Conservation (phyloP, 208 protist species). For the Phytomonas francai region DNA sequence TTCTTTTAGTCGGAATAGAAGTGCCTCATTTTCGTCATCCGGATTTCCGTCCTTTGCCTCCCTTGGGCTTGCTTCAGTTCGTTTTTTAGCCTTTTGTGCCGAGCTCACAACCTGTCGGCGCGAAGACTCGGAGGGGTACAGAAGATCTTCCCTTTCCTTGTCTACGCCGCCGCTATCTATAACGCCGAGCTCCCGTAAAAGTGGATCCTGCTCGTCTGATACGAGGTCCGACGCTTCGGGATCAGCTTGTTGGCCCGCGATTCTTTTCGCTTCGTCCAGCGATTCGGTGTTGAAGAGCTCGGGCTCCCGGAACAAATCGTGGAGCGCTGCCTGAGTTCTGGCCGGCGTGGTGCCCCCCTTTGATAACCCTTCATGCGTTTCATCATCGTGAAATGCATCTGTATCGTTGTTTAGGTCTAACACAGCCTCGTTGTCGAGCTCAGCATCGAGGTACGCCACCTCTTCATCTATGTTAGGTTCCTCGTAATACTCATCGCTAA, state of each 20-base stretch:
- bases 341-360: not conserved
- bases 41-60: not conserved
- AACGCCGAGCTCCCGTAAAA: not conserved
- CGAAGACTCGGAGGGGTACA: not conserved
- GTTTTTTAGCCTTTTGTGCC: not conserved
- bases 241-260: conserved; percentile 3
- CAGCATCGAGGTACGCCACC: conserved; percentile 79
- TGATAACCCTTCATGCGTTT: not conserved
- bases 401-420: conserved; percentile 6
- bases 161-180: conserved; percentile 9
- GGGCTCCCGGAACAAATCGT: conserved; percentile 12
- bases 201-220: too few relatives aligned
- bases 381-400: conserved; percentile 17
- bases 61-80: not conserved
- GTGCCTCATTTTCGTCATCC: conserved; percentile 14
- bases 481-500: conserved; percentile 85
- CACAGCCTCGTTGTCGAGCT: conserved; percentile 40
- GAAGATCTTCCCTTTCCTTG: conserved; percentile 13
- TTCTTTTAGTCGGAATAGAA: conserved; percentile 34
- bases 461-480: conserved; percentile 82
- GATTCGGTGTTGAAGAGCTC: conserved; percentile 42
- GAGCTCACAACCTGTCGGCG: conserved; percentile 14
- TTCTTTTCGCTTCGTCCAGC: conserved; percentile 50
- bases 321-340: not conserved
- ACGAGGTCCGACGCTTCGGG: too few relatives aligned